Percentiles rank a stretch among this genome's conserved stretches.
phyloP scores from a whole-genome alignment of 306 rosid genomes.

The Prosopis cineraria region DNA sequence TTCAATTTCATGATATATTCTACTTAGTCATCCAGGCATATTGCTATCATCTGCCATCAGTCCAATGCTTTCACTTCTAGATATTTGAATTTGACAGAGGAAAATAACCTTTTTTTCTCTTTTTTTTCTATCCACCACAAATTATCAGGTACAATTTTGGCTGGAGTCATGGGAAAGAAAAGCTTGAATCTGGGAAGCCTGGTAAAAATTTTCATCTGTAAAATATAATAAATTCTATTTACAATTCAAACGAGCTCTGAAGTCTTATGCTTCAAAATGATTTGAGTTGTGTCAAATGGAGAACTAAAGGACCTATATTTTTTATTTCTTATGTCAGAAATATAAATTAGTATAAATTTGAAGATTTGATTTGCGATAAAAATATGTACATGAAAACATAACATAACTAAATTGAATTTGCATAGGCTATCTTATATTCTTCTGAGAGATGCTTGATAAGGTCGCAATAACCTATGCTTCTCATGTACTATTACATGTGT shows the following conservation, averaged over 20 bases:
- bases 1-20: slow-evolving; percentile 20
- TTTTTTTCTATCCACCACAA: slow-evolving; percentile 29
- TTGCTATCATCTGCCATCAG: slow-evolving; percentile 12
- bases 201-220: slow-evolving; percentile 48
- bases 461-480: not conserved
- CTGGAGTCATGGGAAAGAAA: slow-evolving; percentile 99
- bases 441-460: not conserved
- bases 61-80: slow-evolving; percentile 15
- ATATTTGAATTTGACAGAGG: slow-evolving; percentile 23
- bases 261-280: slow-evolving; percentile 1
- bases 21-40: slow-evolving; percentile 12
- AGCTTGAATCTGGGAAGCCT: slow-evolving; percentile 91
- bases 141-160: slow-evolving; percentile 87
- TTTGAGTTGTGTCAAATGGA: slow-evolving; percentile 5
- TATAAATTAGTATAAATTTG: slow-evolving; percentile 10
- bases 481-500: not conserved
- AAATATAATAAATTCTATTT: slow-evolving; percentile 21
- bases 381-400: too few relatives aligned
- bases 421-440: not conserved
- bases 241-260: not conserved
- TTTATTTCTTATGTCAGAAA: not conserved
- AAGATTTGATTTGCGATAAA: too few relatives aligned
- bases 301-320: not conserved
- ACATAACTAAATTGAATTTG: not conserved
- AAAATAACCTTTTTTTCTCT: not conserved